A percentile compares a stretch with the other conserved stretches of the same genome.
phyloP scores from a whole-genome alignment of 2,329 filamentous ascomycete species.

The Aspergillus alliaceus region DNA sequence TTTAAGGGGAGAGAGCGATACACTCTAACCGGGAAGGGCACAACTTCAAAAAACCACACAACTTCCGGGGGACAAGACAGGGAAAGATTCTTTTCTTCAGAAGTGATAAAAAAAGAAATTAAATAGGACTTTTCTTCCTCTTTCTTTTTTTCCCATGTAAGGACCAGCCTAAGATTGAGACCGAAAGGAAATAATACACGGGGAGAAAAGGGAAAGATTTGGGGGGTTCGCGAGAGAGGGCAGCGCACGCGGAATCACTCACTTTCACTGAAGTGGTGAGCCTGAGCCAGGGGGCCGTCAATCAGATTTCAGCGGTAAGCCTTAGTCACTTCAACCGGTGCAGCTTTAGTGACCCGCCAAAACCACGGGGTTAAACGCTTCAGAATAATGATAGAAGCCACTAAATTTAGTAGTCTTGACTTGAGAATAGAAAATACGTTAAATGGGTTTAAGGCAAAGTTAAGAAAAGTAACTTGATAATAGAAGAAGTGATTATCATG shows the following conservation, averaged over 20 bases:
- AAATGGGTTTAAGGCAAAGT: neutral
- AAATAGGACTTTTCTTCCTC: neutral
- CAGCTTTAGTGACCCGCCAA: neutral
- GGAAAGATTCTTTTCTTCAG: neutral
- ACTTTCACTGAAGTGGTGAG: neutral
- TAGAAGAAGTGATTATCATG: too few species aligned
- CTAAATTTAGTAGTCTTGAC: neutral
- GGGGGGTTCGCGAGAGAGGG: conserved; percentile 3
- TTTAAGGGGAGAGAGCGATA: conserved; percentile 27
- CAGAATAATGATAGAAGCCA: neutral
- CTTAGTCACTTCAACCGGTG: neutral
- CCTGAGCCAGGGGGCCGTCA: conserved; percentile 7
- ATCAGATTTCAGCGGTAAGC: neutral
- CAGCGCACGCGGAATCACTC: neutral
- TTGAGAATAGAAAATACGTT: neutral
- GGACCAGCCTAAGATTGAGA: conserved; percentile 20
- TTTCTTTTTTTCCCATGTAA: conserved; percentile 13
- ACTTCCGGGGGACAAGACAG: conserved; percentile 3
- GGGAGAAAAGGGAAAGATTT: conserved; percentile 1
- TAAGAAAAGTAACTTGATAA: neutral
- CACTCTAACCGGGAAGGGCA: conserved; percentile 24
- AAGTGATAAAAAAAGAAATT: neutral
- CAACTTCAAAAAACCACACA: conserved; percentile 20
- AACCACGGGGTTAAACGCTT: neutral
- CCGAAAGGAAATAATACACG: conserved; percentile 8